Percentiles rank a stretch among this genome's conserved stretches.
These are phyloP conservation scores for Sporisorium graminicola DNA, from an alignment of 1,284 basidiomycete genomes.

Conservation along the genomic window DNA sequence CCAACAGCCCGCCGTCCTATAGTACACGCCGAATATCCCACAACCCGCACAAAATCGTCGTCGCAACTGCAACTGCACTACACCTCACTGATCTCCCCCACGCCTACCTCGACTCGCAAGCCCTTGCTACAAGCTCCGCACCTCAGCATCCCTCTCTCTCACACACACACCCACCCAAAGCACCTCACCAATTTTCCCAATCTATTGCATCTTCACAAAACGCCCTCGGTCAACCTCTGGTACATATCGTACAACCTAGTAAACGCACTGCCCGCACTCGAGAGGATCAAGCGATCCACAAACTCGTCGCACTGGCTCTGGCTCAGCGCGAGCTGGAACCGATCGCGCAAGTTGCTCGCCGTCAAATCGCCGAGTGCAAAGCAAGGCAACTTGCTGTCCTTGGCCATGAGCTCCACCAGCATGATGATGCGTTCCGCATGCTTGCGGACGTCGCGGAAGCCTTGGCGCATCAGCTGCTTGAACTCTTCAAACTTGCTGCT, in stretches of 20 bases:
- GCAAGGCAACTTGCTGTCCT: conserved; percentile 92
- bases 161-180: neutral
- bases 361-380: conserved; percentile 93
- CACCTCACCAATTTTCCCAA: too few relatives aligned
- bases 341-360: conserved; percentile 83
- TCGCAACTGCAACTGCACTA: too few relatives aligned
- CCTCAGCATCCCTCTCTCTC: neutral
- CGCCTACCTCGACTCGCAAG: too few relatives aligned
- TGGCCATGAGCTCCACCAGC: conserved; percentile 96
- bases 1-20: neutral
- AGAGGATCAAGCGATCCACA: conserved; percentile 72
- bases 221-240: conserved; percentile 64
- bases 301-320: conserved; percentile 88
- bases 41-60: too few relatives aligned
- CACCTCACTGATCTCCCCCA: too few relatives aligned
- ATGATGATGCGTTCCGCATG: conserved; percentile 97
- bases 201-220: conserved; percentile 29
- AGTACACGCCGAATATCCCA: neutral
- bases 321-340: conserved; percentile 91
- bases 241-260: conserved; percentile 68
- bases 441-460: conserved; percentile 92
- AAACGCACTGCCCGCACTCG: conserved; percentile 64
- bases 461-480: conserved; percentile 86
- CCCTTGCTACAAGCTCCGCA: too few relatives aligned
- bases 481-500: conserved; percentile 86